phyloP scores from a whole-genome alignment of 768 basidiomycete genomes.

The Punctularia strigosozonata region DNA sequence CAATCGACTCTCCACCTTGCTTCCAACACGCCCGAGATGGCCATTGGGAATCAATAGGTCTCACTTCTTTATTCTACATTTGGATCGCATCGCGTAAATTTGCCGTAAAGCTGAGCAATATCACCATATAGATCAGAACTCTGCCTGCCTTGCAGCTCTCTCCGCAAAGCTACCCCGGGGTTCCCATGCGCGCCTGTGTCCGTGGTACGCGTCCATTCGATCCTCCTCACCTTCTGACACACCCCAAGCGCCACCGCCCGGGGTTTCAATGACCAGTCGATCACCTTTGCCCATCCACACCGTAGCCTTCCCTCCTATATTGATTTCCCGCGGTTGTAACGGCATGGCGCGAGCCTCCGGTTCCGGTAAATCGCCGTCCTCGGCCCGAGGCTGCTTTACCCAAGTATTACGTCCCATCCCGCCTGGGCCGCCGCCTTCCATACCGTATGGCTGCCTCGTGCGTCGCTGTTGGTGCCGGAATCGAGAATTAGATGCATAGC shows the following conservation, averaged over 20 bases:
- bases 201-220: conserved; percentile 16
- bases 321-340: conserved; percentile 46
- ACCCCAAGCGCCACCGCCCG: conserved; percentile 89
- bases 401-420: conserved; percentile 76
- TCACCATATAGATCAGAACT: no score
- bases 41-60: no score
- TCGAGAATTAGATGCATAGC: no score
- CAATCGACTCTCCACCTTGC: no score
- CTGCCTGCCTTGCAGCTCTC: conserved; percentile 44
- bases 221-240: conserved; percentile 8
- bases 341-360: conserved; percentile 8
- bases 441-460: conserved; percentile 76
- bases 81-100: no score
- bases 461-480: no score
- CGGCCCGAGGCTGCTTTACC: conserved; percentile 56
- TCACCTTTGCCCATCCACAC: conserved; percentile 87
- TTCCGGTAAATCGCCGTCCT: conserved; percentile 23
- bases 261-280: conserved; percentile 70
- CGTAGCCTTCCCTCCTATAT: conserved; percentile 83
- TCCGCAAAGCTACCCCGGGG: conserved; percentile 63
- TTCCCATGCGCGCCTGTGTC: conserved; percentile 43
- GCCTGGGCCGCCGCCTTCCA: conserved; percentile 69
- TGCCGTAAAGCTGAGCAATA: no score
- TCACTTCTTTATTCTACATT: no score
- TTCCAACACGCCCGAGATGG: no score